Percentiles rank a stretch among this genome's conserved stretches.
These are phyloP conservation scores for Trichosporon sp. DNA, from an alignment of 1,284 basidiomycete species.

Conservation along the genomic window DNA sequence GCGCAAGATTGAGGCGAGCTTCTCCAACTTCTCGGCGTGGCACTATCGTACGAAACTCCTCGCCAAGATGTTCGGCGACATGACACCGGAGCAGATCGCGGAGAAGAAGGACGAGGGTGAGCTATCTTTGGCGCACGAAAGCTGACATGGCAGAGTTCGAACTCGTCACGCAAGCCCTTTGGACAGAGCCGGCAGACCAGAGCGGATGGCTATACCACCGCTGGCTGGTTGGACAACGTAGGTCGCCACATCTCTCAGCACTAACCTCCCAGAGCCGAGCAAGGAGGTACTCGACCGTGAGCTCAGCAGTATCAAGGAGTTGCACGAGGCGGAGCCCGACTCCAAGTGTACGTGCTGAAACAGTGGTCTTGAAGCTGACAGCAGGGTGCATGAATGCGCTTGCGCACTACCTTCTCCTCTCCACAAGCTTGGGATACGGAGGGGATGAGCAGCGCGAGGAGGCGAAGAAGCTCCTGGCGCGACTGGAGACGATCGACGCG, in stretches of 20 bases:
- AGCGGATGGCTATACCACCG: slow-evolving; percentile 98
- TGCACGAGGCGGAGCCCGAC: slow-evolving; percentile 87
- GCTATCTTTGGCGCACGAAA: slow-evolving; percentile 30
- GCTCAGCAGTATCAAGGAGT: slow-evolving; percentile 75
- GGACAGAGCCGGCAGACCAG: slow-evolving; percentile 94
- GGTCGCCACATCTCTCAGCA: slow-evolving; percentile 31
- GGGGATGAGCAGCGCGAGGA: slow-evolving; percentile 33
- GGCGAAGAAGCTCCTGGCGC: slow-evolving; percentile 41
- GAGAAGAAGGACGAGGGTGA: slow-evolving; percentile 69
- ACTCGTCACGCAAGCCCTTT: slow-evolving; percentile 88
- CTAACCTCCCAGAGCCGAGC: slow-evolving; percentile 61
- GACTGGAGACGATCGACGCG: slow-evolving; percentile 49
- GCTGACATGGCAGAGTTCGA: slow-evolving; percentile 71
- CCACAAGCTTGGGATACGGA: slow-evolving; percentile 28
- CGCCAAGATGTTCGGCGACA: slow-evolving; percentile 66
- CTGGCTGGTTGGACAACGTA: slow-evolving; percentile 83
- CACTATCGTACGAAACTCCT: slow-evolving; percentile 91
- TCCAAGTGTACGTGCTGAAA: slow-evolving; percentile 74
- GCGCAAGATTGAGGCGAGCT: slow-evolving; percentile 88
- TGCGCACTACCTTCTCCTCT: slow-evolving; percentile 67
- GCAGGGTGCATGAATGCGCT: slow-evolving; percentile 91
- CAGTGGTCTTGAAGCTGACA: not conserved
- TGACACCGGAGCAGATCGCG: slow-evolving; percentile 60
- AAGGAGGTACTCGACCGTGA: slow-evolving; percentile 70
- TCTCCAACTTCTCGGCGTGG: slow-evolving; percentile 99